Evolutionary conservation across 345 rosid genomes (phyloP).

Genomic region (Rhizophora mangle): DNA sequence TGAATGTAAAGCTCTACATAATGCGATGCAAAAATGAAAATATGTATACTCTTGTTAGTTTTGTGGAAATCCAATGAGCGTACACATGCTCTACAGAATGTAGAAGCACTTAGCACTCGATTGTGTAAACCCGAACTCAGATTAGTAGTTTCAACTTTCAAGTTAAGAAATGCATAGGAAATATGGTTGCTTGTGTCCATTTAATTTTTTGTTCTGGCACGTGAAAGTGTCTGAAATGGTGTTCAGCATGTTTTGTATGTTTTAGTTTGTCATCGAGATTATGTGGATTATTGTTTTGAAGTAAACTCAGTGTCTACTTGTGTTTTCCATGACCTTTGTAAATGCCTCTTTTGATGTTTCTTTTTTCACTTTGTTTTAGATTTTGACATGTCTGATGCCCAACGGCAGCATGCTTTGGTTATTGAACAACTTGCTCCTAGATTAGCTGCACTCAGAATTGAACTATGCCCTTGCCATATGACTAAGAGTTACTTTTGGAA

Average conservation of each 20-base stretch:
- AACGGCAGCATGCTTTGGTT: slow-evolving; percentile 22
- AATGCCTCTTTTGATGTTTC: neutral
- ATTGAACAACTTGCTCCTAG: slow-evolving; percentile 36
- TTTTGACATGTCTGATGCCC: slow-evolving; percentile 27
- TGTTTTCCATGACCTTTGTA: neutral
- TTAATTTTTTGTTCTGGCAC: neutral
- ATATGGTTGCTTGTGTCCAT: neutral
- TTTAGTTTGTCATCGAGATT: neutral
- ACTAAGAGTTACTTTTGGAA: slow-evolving; percentile 35
- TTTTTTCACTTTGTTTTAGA: slow-evolving; percentile 17
- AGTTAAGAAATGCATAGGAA: neutral
- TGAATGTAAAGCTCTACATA: too few relatives aligned
- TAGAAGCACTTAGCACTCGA: too few relatives aligned
- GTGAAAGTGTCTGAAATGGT: neutral
- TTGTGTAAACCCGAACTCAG: neutral
- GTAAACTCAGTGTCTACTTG: neutral
- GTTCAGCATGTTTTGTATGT: neutral
- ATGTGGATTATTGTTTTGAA: neutral
- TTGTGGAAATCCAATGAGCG: too few relatives aligned
- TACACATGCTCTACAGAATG: too few relatives aligned
- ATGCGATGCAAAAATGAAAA: too few relatives aligned
- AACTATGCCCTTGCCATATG: slow-evolving; percentile 38
- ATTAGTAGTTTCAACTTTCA: neutral
- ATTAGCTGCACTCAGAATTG: slow-evolving; percentile 35
- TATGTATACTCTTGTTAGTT: too few relatives aligned